Evolutionary conservation across 2,329 filamentous ascomycete species (phyloP).

Genomic region (Pyricularia pennisetigena): DNA sequence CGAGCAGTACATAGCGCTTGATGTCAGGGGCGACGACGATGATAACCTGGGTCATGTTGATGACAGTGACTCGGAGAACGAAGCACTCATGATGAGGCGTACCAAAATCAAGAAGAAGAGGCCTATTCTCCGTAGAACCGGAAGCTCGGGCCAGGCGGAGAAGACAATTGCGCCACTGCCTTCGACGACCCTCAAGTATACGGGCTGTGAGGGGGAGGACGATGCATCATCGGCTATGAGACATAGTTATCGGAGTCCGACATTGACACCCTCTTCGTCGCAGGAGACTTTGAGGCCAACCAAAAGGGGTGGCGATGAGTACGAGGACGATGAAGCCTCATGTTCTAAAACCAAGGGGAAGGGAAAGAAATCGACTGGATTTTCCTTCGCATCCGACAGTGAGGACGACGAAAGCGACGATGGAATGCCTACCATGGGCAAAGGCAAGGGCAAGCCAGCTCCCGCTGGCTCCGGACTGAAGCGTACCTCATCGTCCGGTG

Average conservation of each 20-base stretch:
- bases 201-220: conserved; percentile 41
- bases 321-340: conserved; percentile 12
- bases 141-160: conserved; percentile 44
- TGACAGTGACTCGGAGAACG: conserved; percentile 65
- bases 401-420: neutral
- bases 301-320: conserved; percentile 23
- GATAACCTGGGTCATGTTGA: conserved; percentile 43
- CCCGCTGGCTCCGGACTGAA: conserved; percentile 21
- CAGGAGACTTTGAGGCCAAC: conserved; percentile 72
- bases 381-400: neutral
- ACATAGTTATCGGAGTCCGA: conserved; percentile 43
- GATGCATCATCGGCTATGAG: conserved; percentile 49
- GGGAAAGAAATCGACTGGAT: neutral
- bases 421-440: neutral
- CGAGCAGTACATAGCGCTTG: conserved; percentile 89
- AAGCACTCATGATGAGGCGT: conserved; percentile 73
- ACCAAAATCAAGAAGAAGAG: conserved; percentile 47
- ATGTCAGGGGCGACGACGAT: conserved; percentile 71
- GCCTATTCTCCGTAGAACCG: conserved; percentile 30
- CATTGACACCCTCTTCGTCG: conserved; percentile 64
- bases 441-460: neutral
- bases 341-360: neutral
- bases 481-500: neutral
- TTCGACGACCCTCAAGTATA: conserved; percentile 78
- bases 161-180: conserved; percentile 85